Evolutionary conservation across 495 filamentous ascomycete genomes (phyloP).

Genomic region (Antarctomyces pellizariae): DNA sequence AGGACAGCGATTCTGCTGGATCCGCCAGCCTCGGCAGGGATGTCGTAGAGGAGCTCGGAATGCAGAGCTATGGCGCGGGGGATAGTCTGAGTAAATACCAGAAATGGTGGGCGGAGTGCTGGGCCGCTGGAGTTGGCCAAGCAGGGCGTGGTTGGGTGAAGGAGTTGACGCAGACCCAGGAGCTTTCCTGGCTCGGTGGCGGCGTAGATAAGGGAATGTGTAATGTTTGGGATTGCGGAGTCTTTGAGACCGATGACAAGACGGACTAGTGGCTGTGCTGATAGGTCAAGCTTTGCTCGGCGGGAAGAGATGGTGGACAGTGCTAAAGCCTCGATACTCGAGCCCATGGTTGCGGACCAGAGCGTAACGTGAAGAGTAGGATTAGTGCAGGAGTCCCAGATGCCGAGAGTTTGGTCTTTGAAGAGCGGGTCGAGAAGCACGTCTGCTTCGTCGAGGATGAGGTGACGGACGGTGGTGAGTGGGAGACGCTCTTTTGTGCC

Average conservation of each 20-base stretch:
- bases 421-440: slow-evolving; percentile 83
- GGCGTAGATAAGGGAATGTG: slow-evolving; percentile 72
- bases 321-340: slow-evolving; percentile 63
- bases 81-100: slow-evolving; percentile 90
- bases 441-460: slow-evolving; percentile 87
- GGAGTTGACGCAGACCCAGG: slow-evolving; percentile 69
- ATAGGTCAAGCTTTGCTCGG: slow-evolving; percentile 10
- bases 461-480: slow-evolving; percentile 37
- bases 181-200: slow-evolving; percentile 88
- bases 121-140: slow-evolving; percentile 26
- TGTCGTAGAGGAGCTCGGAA: slow-evolving; percentile 82
- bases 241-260: slow-evolving; percentile 89
- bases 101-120: slow-evolving; percentile 59
- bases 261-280: slow-evolving; percentile 34
- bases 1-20: slow-evolving; percentile 72
- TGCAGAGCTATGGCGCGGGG: slow-evolving; percentile 69
- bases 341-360: slow-evolving; percentile 95
- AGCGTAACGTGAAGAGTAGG: slow-evolving; percentile 45
- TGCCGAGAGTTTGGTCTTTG: slow-evolving; percentile 63
- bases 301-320: slow-evolving; percentile 33
- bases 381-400: slow-evolving; percentile 58
- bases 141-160: slow-evolving; percentile 70
- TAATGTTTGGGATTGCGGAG: slow-evolving; percentile 74
- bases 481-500: slow-evolving; percentile 18
- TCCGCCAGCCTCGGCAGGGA: slow-evolving; percentile 68